Evolutionary conservation across 306 rosid genomes (phyloP), one percentile per base, ranked within the genome.

Genomic region (Malus orientalis): DNA sequence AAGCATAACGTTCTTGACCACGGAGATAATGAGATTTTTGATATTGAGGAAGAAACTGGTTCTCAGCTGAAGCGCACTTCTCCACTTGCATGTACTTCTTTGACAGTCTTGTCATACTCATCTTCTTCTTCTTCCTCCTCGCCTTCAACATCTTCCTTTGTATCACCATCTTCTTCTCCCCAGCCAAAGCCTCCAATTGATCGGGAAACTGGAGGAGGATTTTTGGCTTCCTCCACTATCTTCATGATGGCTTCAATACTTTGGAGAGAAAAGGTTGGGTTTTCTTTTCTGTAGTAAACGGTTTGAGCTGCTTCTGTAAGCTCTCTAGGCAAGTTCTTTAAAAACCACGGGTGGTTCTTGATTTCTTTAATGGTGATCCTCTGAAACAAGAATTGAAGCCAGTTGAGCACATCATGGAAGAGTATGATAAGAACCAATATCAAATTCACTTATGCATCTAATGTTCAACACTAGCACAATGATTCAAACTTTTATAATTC

Each of bases 291-390:
- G 86, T 89, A 86, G 89, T 89, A 87, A 67, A 84, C 80, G 73
- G 80, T 87, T 87, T 91, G 97, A 74, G 89, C 92, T 76, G 86
- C 76, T 79, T 91, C 97, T 25, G 94, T 91, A 74, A 91, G 85
- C 84, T 91, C 97, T 84, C 94, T 86, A 2, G 97, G 97, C 83
- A 91, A 86, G 88, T 91, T 89, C 88, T 89, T 91, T 38, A 87
- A 66, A 81, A 91, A 91, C 97, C 97, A 91, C 18, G 94, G 94
- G 66, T 91, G 93, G 63, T 79, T 81, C 91, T 91, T 91, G 84
- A 91, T 87, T 71, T 91, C 97, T 84, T 87, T 91, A 61, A 91
- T 91, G 71, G 87, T 86, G 81, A 87, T 86, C 82, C 97, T 86
- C 97, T 91, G 88, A 86, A 84, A 64, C 59, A 45, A 59, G 49